Evolutionary conservation across 2,329 filamentous ascomycete species (phyloP).

Genomic region (Verticillium tricorpus): DNA sequence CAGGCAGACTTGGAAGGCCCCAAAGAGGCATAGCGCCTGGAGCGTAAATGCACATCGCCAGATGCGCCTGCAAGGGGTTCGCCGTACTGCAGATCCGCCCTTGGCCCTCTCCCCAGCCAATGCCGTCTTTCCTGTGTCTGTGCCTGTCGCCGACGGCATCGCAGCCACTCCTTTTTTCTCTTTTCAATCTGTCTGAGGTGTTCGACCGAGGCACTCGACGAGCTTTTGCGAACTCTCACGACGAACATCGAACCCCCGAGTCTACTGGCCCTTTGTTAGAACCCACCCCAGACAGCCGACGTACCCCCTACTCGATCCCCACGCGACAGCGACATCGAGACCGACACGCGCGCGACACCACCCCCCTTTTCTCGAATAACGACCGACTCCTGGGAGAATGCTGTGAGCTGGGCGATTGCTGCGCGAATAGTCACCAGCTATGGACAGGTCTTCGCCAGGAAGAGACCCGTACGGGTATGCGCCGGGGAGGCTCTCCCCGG

Average conservation of each 20-base stretch:
- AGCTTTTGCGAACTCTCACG: not conserved
- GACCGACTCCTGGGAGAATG: not conserved
- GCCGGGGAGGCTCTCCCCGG: constrained; percentile 23
- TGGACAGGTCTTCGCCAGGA: constrained; percentile 35
- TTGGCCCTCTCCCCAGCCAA: not conserved
- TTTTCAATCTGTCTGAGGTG: not conserved
- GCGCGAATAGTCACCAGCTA: constrained; percentile 12
- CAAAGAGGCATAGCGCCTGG: not conserved
- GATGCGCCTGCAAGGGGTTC: not conserved
- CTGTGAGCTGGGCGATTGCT: not conserved
- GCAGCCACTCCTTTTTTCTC: not conserved
- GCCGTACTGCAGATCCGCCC: not conserved
- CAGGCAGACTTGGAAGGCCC: not conserved
- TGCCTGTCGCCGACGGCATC: not conserved
- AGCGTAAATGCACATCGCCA: not conserved
- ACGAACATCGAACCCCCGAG: not conserved
- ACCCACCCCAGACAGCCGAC: not conserved
- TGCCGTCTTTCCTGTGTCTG: not conserved
- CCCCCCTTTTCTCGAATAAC: not conserved
- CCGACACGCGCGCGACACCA: not conserved
- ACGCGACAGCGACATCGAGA: not conserved
- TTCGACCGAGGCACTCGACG: not conserved
- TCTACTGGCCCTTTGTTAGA: not conserved
- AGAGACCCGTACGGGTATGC: constrained; percentile 30
- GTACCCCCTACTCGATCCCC: not conserved